Evolutionary conservation across 192 early-diverging fungal genomes (phyloP), one percentile per base, ranked within the genome.

Genomic region (Gonapodya prolifera): DNA sequence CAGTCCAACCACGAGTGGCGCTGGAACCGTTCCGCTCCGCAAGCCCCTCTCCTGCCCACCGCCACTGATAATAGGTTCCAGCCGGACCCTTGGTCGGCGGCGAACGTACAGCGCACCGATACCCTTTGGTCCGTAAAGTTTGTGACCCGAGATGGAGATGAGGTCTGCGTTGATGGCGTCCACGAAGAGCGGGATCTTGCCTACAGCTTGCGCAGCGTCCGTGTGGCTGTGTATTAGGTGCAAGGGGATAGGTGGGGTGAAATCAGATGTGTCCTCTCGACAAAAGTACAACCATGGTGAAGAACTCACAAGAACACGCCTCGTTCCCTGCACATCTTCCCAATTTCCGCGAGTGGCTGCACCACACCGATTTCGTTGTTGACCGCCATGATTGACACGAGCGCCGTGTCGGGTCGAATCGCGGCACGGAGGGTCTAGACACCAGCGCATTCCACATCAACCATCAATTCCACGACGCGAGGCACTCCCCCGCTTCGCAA

Each of bases 321-420:
- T 76, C 91, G 91, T 32, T 86, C 84, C 33, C 93, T 90, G 84
- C 95, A 97, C 33, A 98, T 82, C 35, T 84, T 85, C 35, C 95
- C 97, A 86, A 98, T 97, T 79, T 94, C 95, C 35, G 82, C 89
- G 76, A 98, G 82, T 30, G 96, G 94, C 83, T 98, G 97, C 69
- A 95, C 90, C 18, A 98, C 95, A 75, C 97, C 97, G 81, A 98
- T 98, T 83, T 98, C 97, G 83, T 98, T 98, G 82, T 98, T 98
- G 33, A 98, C 95, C 2, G 94, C 87, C 97, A 98, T 98, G 80
- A 97, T 90, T 1, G 95, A 96, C 30, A 96, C 94, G 74, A 98
- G 81, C 2, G 89, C 87, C 17, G 97, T 98, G 34, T 95, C 94
- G 1, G 94, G 94, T 1, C 94, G 90, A 71, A 97, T 94, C 2